A percentile compares a stretch with the other conserved stretches of the same genome.
These are phyloP conservation scores for Apiospora sp. DNA, from an alignment of 2,329 filamentous ascomycete genomes.

Conservation along the genomic window DNA sequence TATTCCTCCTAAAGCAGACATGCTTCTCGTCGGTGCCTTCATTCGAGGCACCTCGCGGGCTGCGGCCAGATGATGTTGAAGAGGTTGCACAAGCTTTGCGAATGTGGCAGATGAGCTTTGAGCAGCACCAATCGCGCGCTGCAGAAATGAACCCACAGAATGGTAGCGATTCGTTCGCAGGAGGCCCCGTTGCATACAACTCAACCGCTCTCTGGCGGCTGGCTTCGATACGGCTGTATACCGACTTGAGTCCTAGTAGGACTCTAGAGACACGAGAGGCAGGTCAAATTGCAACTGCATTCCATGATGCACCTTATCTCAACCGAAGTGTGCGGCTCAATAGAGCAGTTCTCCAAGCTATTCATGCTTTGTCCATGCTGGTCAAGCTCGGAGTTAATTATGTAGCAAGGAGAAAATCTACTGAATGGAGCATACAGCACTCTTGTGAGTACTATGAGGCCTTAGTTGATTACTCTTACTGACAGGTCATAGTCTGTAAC, in stretches of 20 bases:
- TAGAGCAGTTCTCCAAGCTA: constrained; percentile 71
- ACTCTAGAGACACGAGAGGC: constrained; percentile 72
- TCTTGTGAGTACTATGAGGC: constrained; percentile 55
- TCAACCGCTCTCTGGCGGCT: constrained; percentile 67
- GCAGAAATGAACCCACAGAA: constrained; percentile 56
- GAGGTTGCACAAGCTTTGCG: constrained; percentile 63
- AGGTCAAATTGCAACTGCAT: constrained; percentile 65
- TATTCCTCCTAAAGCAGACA: constrained; percentile 73
- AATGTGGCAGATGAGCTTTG: constrained; percentile 66
- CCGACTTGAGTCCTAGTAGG: constrained; percentile 68
- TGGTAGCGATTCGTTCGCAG: constrained; percentile 58
- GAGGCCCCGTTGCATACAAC: constrained; percentile 72
- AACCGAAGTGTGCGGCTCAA: constrained; percentile 67
- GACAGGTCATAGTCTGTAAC: constrained; percentile 58
- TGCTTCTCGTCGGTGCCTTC: constrained; percentile 58
- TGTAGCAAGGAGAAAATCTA: constrained; percentile 66
- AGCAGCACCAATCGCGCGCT: constrained; percentile 61
- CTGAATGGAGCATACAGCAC: constrained; percentile 70
- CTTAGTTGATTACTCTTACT: neutral
- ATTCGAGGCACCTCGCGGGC: constrained; percentile 58
- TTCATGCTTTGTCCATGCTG: constrained; percentile 72
- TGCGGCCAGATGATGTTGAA: constrained; percentile 64
- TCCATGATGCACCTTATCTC: constrained; percentile 65
- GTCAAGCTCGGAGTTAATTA: constrained; percentile 71
- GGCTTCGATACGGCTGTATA: constrained; percentile 71